phyloP scores from a whole-genome alignment of 192 early-diverging fungal genomes.

The Podila epigama region DNA sequence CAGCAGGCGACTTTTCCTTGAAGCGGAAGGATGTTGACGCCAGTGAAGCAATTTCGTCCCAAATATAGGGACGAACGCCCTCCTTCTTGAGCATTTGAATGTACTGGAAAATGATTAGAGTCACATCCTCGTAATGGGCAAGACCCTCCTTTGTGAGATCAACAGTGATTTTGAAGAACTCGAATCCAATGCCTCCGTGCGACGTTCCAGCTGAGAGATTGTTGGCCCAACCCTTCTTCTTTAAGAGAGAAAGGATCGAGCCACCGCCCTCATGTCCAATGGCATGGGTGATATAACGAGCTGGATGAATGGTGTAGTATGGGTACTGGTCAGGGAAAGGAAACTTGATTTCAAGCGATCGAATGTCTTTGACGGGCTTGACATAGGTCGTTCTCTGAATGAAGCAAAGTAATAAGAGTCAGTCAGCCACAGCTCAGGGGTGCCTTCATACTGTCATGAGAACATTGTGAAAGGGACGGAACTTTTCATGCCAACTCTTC shows the following conservation, averaged over 20 bases:
- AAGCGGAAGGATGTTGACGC: constrained; percentile 71
- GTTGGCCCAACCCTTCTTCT: constrained; percentile 91
- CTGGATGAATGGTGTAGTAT: constrained; percentile 65
- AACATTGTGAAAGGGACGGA: too few relatives aligned
- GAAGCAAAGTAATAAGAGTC: background rate
- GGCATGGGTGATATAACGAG: constrained; percentile 83
- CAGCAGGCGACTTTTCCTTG: constrained; percentile 75
- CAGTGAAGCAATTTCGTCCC: constrained; percentile 70
- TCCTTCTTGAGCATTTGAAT: constrained; percentile 80
- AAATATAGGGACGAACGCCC: constrained; percentile 82
- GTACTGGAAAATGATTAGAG: constrained; percentile 87
- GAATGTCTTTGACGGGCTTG: constrained; percentile 84
- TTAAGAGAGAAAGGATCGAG: constrained; percentile 84
- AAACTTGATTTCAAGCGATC: constrained; percentile 83
- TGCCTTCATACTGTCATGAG: too few relatives aligned
- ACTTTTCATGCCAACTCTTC: too few relatives aligned
- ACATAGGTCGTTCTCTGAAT: constrained; percentile 70
- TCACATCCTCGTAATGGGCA: constrained; percentile 79
- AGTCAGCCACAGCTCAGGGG: background rate
- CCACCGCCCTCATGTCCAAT: constrained; percentile 93
- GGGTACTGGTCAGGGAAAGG: constrained; percentile 84
- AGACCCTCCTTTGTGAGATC: constrained; percentile 87
- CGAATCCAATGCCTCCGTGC: constrained; percentile 73
- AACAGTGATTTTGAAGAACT: constrained; percentile 84
- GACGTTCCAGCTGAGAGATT: constrained; percentile 71